These are phyloP conservation scores for Tephrocybe rancida DNA, from an alignment of 768 basidiomycete species.

Conservation along the genomic window DNA sequence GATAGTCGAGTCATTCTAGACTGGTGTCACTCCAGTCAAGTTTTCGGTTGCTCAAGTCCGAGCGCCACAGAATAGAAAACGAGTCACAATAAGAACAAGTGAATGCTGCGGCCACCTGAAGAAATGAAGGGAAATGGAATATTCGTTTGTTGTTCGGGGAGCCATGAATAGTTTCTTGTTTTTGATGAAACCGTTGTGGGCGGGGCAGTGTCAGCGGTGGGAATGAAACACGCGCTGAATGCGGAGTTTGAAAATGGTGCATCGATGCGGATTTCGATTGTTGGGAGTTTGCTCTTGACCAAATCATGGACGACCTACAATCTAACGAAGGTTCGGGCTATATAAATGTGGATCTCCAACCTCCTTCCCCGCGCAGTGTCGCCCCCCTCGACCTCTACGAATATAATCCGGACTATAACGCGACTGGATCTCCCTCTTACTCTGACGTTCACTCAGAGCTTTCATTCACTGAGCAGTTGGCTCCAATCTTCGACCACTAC, in stretches of 20 bases:
- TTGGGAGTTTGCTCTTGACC: constrained; percentile 3
- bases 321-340: constrained; percentile 22
- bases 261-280: constrained; percentile 7
- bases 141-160: too few species aligned
- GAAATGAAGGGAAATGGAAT: too few species aligned
- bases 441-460: constrained; percentile 74
- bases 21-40: too few species aligned
- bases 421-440: constrained; percentile 73
- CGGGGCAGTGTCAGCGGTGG: constrained; percentile 4
- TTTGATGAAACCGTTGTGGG: constrained; percentile 1
- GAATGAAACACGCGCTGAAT: constrained; percentile 9
- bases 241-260: constrained; percentile 8
- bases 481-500: constrained; percentile 44
- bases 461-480: constrained; percentile 45
- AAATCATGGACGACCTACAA: constrained; percentile 21
- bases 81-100: too few species aligned
- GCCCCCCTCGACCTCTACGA: constrained; percentile 23
- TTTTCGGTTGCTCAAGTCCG: too few species aligned
- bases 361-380: constrained; percentile 23
- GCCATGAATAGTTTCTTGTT: too few species aligned
- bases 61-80: too few species aligned
- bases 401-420: constrained; percentile 30
- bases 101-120: too few species aligned
- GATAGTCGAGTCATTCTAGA: too few species aligned
- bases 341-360: constrained; percentile 32